Base-by-base conservation (phyloP, 805 yeast genomes). In the Suhomyces prunicola region DNA sequence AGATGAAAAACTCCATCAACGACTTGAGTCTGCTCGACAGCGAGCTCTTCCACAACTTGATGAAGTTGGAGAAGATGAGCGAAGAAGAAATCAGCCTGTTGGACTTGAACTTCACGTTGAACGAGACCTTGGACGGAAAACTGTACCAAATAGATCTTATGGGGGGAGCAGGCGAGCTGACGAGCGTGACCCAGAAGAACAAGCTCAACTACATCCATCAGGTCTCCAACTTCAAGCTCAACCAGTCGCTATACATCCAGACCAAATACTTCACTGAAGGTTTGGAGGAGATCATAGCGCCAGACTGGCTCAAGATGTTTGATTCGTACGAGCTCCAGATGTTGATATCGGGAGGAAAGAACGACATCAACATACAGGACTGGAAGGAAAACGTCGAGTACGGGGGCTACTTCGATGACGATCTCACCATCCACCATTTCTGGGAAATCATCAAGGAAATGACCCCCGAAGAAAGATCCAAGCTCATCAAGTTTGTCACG, bases 401-500 rank as follows among this genome's bases (percentile, higher is more conserved):
- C 55, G 90, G 88, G 3, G 96, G 92, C 0, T 88, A 70, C 60
- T 55, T 66, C 12, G 81, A 71, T 9, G 66, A 66, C 3, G 89
- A 86, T 62, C 54, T 64, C n/a, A 90, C 96, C 0, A 73, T 93
- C 2, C 54, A 54, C 15, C 72, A 81, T 54, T 82, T 94, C 58
- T 91, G 97, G 92, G 84, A 85, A 54, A 84, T 90, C 5, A 74
- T 94, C 5, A 74, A 73, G 4, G 96, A 89, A 54, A 81, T 90
- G 78, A 65, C 76, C 1, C 72, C 80, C 2, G 79, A 77, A n/a
- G 89, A 90, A 52, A 76, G 83, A 56, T 76, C 83, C 19, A 80
- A 81, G 48, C 79, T 94, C 52, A 70, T 94, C 26, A 89, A 89
- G 65, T 94, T 93, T 72, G 97, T 90, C 26, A 94, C 98, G 0